These are phyloP conservation scores for Aaosphaeria pasadenensis DNA, from an alignment of 2,329 filamentous ascomycete genomes.

Conservation along the genomic window DNA sequence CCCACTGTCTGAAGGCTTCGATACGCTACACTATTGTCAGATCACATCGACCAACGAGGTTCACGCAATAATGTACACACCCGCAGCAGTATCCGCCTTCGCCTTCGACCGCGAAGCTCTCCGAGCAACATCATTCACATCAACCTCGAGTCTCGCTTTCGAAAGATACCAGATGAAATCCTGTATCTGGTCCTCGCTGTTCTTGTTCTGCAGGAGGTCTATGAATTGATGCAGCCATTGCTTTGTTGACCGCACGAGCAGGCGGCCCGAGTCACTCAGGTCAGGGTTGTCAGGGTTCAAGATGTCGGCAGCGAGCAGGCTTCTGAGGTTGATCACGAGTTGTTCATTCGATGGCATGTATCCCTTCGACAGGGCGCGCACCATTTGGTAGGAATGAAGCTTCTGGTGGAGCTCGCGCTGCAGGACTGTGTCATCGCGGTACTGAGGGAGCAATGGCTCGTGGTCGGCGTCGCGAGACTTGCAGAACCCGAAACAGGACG, in stretches of 20 bases:
- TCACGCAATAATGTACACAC: constrained; percentile 40
- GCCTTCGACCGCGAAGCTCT: constrained; percentile 62
- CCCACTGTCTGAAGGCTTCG: constrained; percentile 80
- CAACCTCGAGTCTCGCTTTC: constrained; percentile 68
- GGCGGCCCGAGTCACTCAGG: constrained; percentile 73
- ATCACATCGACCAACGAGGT: neutral
- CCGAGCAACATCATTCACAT: constrained; percentile 61
- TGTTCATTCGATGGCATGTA: constrained; percentile 94
- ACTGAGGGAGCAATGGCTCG: constrained; percentile 73
- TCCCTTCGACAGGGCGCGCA: constrained; percentile 74
- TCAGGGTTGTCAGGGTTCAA: constrained; percentile 73
- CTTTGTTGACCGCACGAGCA: constrained; percentile 68
- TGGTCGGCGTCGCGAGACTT: constrained; percentile 60
- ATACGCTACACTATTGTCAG: constrained; percentile 56
- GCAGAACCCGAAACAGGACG: constrained; percentile 64
- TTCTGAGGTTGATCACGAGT: constrained; percentile 72
- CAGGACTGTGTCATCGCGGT: constrained; percentile 75
- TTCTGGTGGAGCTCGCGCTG: constrained; percentile 82
- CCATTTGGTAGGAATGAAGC: constrained; percentile 90
- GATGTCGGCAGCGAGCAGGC: constrained; percentile 72
- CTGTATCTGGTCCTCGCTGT: constrained; percentile 79
- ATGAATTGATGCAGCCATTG: constrained; percentile 78
- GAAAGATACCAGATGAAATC: constrained; percentile 85
- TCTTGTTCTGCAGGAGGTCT: constrained; percentile 79
- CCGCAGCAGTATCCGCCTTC: constrained; percentile 69